Evolutionary conservation across 345 rosid species (phyloP).

Genomic region (Brassica napus): DNA sequence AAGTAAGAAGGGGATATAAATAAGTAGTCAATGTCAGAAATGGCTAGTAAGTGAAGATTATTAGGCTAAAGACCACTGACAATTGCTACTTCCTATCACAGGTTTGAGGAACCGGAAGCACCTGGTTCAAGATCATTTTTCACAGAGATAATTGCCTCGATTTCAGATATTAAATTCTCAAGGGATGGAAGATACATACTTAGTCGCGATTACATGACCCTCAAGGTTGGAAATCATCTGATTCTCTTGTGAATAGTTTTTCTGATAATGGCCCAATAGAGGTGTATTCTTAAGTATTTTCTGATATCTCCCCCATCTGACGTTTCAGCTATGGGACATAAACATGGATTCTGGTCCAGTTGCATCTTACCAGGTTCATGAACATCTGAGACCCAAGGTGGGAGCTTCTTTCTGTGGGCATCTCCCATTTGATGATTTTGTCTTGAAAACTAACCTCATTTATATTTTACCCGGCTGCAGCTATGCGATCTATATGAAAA

Average conservation of each 20-base stretch:
- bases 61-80: slow-evolving; percentile 4
- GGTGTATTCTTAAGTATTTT: background rate
- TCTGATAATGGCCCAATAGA: background rate
- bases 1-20: background rate
- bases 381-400: slow-evolving; percentile 90
- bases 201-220: slow-evolving; percentile 99
- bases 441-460: slow-evolving; percentile 17
- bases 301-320: slow-evolving; percentile 11
- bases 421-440: slow-evolving; percentile 8
- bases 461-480: slow-evolving; percentile 42
- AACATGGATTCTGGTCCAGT: slow-evolving; percentile 99
- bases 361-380: slow-evolving; percentile 94
- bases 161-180: slow-evolving; percentile 92
- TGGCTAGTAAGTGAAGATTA: slow-evolving; percentile 1
- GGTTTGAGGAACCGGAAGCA: slow-evolving; percentile 95
- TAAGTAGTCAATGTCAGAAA: background rate
- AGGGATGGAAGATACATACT: slow-evolving; percentile 88
- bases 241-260: slow-evolving; percentile 26
- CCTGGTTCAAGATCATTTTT: slow-evolving; percentile 97
- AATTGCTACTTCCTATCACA: slow-evolving; percentile 38
- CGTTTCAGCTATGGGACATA: slow-evolving; percentile 84
- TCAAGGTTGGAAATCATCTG: slow-evolving; percentile 59
- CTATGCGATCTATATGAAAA: slow-evolving; percentile 97
- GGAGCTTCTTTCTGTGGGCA: slow-evolving; percentile 19
- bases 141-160: slow-evolving; percentile 98